phyloP scores from a whole-genome alignment of 192 early-diverging fungal genomes.

The Pilaira anomala region DNA sequence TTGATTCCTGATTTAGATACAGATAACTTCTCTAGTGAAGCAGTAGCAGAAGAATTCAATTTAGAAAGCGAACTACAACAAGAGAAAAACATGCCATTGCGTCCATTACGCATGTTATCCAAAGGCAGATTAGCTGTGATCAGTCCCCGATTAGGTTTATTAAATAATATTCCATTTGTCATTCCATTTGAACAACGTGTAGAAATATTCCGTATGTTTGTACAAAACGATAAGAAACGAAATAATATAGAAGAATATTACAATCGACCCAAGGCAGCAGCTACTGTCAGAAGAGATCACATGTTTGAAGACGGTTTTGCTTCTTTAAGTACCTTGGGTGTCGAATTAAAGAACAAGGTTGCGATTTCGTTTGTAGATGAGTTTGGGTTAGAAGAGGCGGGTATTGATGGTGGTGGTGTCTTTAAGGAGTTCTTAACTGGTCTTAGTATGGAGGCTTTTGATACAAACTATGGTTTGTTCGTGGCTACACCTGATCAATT shows the following conservation, averaged over 20 bases:
- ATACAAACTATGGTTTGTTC: slow-evolving; percentile 68
- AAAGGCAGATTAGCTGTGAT: slow-evolving; percentile 33
- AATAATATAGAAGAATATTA: slow-evolving; percentile 15
- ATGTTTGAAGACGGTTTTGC: slow-evolving; percentile 91
- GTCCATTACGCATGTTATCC: slow-evolving; percentile 18
- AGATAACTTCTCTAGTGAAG: slow-evolving; percentile 49
- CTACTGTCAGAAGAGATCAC: slow-evolving; percentile 63
- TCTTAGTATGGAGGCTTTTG: slow-evolving; percentile 71
- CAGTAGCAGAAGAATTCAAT: slow-evolving; percentile 50
- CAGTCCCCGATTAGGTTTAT: slow-evolving; percentile 57
- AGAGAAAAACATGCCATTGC: neutral
- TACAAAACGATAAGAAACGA: slow-evolving; percentile 62
- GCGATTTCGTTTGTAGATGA: slow-evolving; percentile 84
- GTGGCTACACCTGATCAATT: slow-evolving; percentile 60
- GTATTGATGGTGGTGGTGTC: slow-evolving; percentile 95
- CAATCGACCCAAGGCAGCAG: slow-evolving; percentile 37
- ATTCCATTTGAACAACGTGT: slow-evolving; percentile 90
- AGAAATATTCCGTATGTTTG: slow-evolving; percentile 75
- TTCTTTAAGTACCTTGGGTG: slow-evolving; percentile 63
- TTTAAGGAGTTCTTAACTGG: slow-evolving; percentile 96
- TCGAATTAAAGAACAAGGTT: slow-evolving; percentile 71
- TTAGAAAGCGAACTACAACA: slow-evolving; percentile 37
- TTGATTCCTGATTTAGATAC: slow-evolving; percentile 61
- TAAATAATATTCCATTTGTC: slow-evolving; percentile 87
- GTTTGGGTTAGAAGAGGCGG: slow-evolving; percentile 82